These are phyloP conservation scores for Penicillium glabrum DNA, from an alignment of 2,329 filamentous ascomycete species.

Conservation along the genomic window DNA sequence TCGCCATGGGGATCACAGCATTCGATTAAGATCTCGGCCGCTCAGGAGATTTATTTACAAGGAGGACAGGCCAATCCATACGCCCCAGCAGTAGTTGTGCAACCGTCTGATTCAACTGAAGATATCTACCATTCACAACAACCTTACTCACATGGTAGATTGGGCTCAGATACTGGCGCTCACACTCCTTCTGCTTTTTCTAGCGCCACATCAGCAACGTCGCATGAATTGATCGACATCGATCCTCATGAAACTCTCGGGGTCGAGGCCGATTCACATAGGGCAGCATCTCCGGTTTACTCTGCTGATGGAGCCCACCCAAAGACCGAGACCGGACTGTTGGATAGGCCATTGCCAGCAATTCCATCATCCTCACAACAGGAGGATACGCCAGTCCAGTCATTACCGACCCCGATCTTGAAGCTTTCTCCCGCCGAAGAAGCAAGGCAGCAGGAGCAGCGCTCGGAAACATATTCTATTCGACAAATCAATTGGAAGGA, in stretches of 20 bases:
- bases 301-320: conserved; percentile 4
- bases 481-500: conserved; percentile 89
- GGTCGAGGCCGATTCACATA: conserved; percentile 4
- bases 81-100: conserved; percentile 12
- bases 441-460: conserved; percentile 44
- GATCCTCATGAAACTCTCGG: conserved; percentile 15
- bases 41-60: conserved; percentile 15
- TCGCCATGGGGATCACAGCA: conserved; percentile 22
- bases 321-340: not conserved
- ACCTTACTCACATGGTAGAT: conserved; percentile 7
- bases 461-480: conserved; percentile 83
- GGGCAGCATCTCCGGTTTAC: conserved; percentile 13
- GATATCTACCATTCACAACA: conserved; percentile 7
- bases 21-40: conserved; percentile 14
- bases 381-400: conserved; percentile 1
- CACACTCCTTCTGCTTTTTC: conserved; percentile 25
- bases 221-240: conserved; percentile 34
- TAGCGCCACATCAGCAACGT: conserved; percentile 29
- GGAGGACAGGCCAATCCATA: conserved; percentile 16
- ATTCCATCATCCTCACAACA: not conserved
- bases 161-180: conserved; percentile 19
- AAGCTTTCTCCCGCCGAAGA: conserved; percentile 31
- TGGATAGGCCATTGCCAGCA: not conserved
- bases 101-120: conserved; percentile 7
- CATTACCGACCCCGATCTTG: conserved; percentile 6